These are phyloP conservation scores for Pseudisothecium myosuroides DNA, from an alignment of 225 moss, liverwort and hornwort species.

Conservation along the genomic window DNA sequence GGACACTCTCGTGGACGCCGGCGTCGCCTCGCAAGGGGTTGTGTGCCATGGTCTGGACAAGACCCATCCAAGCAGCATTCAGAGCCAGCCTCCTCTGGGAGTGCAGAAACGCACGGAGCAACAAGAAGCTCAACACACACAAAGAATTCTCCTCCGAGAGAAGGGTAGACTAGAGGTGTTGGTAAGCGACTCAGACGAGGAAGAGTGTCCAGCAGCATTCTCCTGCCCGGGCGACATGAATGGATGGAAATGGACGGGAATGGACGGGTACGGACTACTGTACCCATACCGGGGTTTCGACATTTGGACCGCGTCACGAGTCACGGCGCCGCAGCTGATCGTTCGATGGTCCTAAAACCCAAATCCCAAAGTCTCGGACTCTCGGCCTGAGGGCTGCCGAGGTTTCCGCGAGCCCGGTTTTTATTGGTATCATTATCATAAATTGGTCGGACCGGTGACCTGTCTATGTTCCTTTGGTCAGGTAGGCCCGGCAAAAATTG, in stretches of 20 bases:
- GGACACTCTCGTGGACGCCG: not conserved
- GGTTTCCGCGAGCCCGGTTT: not conserved
- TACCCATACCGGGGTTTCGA: not conserved
- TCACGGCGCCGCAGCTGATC: not conserved
- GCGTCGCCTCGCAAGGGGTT: not conserved
- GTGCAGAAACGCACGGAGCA: too few species aligned
- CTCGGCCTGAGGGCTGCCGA: not conserved
- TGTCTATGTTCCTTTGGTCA: not conserved
- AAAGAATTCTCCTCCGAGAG: too few species aligned
- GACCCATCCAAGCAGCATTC: not conserved
- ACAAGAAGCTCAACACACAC: not conserved
- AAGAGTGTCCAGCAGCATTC: not conserved
- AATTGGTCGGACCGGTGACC: not conserved
- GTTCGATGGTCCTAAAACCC: not conserved
- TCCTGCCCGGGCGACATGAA: not conserved
- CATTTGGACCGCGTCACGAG: not conserved
- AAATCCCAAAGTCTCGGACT: not conserved
- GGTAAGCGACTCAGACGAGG: not conserved
- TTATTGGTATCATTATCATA: too few species aligned
- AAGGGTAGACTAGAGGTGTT: too few species aligned
- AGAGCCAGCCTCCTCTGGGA: not conserved
- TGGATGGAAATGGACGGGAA: too few species aligned
- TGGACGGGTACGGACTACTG: too few species aligned
- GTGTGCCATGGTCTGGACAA: not conserved
- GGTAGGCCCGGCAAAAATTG: not conserved